Base-by-base conservation (phyloP, 2,329 filamentous ascomycete genomes). In the Fusarium ramigenum region DNA sequence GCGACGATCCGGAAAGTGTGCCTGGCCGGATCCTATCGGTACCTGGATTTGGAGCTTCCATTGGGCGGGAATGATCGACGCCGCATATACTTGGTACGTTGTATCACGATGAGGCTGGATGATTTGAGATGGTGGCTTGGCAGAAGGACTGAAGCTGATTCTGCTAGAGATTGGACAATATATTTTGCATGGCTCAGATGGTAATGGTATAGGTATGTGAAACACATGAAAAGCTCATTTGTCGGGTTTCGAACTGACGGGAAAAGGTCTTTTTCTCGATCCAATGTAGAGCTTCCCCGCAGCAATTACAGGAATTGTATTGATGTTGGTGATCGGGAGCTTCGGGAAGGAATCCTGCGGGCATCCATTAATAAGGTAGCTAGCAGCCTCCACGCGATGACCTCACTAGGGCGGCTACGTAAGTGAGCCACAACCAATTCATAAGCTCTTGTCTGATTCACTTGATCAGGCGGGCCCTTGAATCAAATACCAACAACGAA, bases 401-500 rank as follows among this genome's bases (percentile, higher is more conserved):
- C 72, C 72, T 74, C 72, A 74, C 68, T 68, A 60, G 72, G 72
- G 64, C 44, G 60, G 58, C 64, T 71, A 74, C 71, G 64, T 66
- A 74, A 69, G 61, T 44, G 69, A 72, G 70, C 65, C 69, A 73
- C 70, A 73, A 56, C 58, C 59, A 63, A 60, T 54, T 60, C 71
- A 49, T 61, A 64, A 63, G 44, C 52, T 60, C 36, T 47, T 42
- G 44, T 56, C 43, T 65, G 44, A 59, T 59, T 69, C 66, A 60
- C 30, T 67, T 34, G 43, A 16, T 39, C 23, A 28, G 50, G 34
- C 39, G 50, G 50, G 19, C 40, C n/a, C 37, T 44, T 47, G 36
- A n/a, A 14, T 39, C 16, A 56, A 68, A 68, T 36, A 36, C 11
- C 25, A 46, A n/a, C 21, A 37, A 47, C 32, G 44, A 28, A 28